Evolutionary conservation across 2,329 filamentous ascomycete genomes (phyloP).

Genomic region (Pseudogymnoascus sp.): DNA sequence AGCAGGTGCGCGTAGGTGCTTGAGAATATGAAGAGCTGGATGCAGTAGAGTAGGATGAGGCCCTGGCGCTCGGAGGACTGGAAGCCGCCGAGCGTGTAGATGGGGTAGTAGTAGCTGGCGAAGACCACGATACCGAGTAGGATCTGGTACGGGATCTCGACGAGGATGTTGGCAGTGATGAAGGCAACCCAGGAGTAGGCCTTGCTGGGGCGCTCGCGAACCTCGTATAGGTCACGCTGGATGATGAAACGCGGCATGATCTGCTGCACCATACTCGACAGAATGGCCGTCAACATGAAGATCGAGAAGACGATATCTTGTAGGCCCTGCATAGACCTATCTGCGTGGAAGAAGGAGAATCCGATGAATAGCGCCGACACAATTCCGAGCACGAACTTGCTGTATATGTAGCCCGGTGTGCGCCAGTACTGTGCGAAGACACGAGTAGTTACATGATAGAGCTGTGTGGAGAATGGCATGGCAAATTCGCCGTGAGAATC

Average conservation of each 20-base stretch:
- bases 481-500: conserved; percentile 62
- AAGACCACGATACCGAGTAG: conserved; percentile 68
- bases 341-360: conserved; percentile 55
- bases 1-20: conserved; percentile 77
- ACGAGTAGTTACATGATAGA: conserved; percentile 54
- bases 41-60: conserved; percentile 69
- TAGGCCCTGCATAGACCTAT: conserved; percentile 53
- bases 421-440: conserved; percentile 76
- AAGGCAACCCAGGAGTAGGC: conserved; percentile 30
- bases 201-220: conserved; percentile 28
- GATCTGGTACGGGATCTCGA: conserved; percentile 79
- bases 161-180: conserved; percentile 47
- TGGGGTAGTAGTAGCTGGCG: conserved; percentile 73
- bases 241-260: conserved; percentile 64
- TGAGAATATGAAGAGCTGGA: conserved; percentile 70
- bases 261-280: conserved; percentile 55
- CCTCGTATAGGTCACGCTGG: conserved; percentile 61
- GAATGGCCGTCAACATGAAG: conserved; percentile 64
- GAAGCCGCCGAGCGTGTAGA: conserved; percentile 54
- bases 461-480: conserved; percentile 59
- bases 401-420: conserved; percentile 66
- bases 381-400: conserved; percentile 53
- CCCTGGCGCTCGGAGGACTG: conserved; percentile 26
- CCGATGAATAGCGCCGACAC: conserved; percentile 53
- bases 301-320: conserved; percentile 65